phyloP scores from a whole-genome alignment of 2,329 filamentous ascomycete species.

The Stagonosporopsis tanaceti region DNA sequence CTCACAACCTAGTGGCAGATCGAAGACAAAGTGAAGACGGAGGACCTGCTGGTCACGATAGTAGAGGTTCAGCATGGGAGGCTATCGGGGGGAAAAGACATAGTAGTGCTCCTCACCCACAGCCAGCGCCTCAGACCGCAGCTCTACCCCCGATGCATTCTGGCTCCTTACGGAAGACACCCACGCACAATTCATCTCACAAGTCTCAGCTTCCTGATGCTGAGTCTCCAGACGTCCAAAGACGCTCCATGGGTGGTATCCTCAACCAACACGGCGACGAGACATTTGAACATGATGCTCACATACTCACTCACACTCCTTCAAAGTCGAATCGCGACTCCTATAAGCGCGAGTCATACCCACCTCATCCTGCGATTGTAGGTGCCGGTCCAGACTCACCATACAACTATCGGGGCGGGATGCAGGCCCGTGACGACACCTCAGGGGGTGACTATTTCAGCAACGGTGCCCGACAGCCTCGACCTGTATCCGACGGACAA shows the following conservation, averaged over 20 bases:
- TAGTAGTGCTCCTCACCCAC: constrained; percentile 40
- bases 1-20: constrained; percentile 23
- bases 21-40: constrained; percentile 36
- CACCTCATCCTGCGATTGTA: constrained; percentile 48
- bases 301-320: constrained; percentile 36
- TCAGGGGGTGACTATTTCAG: constrained; percentile 41
- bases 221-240: constrained; percentile 32
- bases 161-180: constrained; percentile 32
- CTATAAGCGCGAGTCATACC: constrained; percentile 43
- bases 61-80: constrained; percentile 34
- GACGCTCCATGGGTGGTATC: constrained; percentile 45
- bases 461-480: constrained; percentile 31
- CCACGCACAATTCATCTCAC: constrained; percentile 46
- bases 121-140: constrained; percentile 21
- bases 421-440: constrained; percentile 41
- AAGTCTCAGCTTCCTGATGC: constrained; percentile 41
- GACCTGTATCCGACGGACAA: constrained; percentile 9
- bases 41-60: constrained; percentile 10
- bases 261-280: constrained; percentile 40
- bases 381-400: constrained; percentile 45
- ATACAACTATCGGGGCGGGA: constrained; percentile 37
- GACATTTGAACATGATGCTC: constrained; percentile 43
- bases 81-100: constrained; percentile 33
- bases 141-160: constrained; percentile 33
- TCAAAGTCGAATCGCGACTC: constrained; percentile 19